These are phyloP conservation scores for Amoebophrya sp. DNA, from an alignment of 169 alveolate genomes.

Conservation along the genomic window DNA sequence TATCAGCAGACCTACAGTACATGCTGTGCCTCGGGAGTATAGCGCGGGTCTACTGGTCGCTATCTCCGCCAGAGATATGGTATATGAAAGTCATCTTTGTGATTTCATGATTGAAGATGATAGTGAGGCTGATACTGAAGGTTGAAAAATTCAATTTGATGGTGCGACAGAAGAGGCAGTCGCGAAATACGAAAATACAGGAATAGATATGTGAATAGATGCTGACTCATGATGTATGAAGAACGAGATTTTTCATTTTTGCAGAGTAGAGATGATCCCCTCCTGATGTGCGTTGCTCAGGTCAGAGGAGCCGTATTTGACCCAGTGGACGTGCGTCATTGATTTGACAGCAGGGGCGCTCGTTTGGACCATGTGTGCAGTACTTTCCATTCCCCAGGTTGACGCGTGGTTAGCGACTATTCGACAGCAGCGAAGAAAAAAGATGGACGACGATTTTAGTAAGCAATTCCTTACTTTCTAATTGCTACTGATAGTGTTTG, in stretches of 20 bases:
- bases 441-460: no score
- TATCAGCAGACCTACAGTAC: neutral
- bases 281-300: no score
- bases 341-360: neutral
- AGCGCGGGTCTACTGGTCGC: neutral
- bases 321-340: neutral
- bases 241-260: no score
- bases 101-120: neutral
- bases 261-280: no score
- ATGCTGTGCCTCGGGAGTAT: neutral
- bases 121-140: neutral
- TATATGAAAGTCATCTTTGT: no score
- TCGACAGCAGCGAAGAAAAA: no score
- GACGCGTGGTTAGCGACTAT: no score
- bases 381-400: neutral
- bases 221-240: neutral
- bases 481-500: no score
- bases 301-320: neutral
- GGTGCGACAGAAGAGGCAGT: neutral
- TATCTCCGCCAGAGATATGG: slow-evolving; percentile 14
- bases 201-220: neutral
- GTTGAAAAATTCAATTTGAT: neutral
- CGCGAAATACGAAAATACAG: neutral
- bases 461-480: no score
- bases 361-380: neutral